Conservation (phyloP, 2,329 filamentous ascomycete species). For the Stagonosporopsis rhizophila region DNA sequence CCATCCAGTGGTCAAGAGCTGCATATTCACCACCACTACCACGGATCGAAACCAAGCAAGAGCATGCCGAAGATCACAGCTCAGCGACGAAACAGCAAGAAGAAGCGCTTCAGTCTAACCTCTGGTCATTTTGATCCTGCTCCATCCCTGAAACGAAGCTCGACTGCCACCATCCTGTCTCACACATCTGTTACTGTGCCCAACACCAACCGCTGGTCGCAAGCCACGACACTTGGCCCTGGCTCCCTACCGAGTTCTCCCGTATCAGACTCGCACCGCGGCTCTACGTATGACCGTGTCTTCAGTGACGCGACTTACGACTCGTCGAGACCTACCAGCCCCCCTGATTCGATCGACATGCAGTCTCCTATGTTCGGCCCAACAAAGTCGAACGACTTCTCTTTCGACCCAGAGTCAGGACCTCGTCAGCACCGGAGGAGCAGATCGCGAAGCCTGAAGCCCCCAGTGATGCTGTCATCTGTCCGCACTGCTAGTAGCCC, state of each 20-base stretch:
- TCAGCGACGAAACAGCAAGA: slow-evolving; percentile 64
- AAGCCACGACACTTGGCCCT: slow-evolving; percentile 67
- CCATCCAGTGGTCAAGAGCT: slow-evolving; percentile 62
- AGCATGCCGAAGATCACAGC: slow-evolving; percentile 56
- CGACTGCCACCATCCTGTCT: slow-evolving; percentile 67
- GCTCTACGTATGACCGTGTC: slow-evolving; percentile 78
- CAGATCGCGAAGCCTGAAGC: slow-evolving; percentile 40
- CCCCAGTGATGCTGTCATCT: slow-evolving; percentile 36
- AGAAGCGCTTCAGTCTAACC: slow-evolving; percentile 72
- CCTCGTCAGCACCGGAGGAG: slow-evolving; percentile 29
- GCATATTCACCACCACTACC: slow-evolving; percentile 95
- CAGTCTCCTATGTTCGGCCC: slow-evolving; percentile 67
- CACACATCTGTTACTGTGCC: slow-evolving; percentile 67
- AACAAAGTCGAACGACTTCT: slow-evolving; percentile 31
- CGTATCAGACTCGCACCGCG: slow-evolving; percentile 71
- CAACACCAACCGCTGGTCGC: slow-evolving; percentile 67
- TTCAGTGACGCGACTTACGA: slow-evolving; percentile 66
- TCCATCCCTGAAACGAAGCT: slow-evolving; percentile 53
- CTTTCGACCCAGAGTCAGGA: slow-evolving; percentile 24
- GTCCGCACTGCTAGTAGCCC: slow-evolving; percentile 45
- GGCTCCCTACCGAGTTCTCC: slow-evolving; percentile 86
- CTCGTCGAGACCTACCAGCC: slow-evolving; percentile 79
- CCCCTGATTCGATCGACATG: slow-evolving; percentile 69
- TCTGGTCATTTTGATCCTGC: slow-evolving; percentile 58
- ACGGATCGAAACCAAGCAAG: slow-evolving; percentile 58